These are phyloP conservation scores for Bidens hawaiensis DNA, from an alignment of 140 eudicot genomes.

Conservation along the genomic window DNA sequence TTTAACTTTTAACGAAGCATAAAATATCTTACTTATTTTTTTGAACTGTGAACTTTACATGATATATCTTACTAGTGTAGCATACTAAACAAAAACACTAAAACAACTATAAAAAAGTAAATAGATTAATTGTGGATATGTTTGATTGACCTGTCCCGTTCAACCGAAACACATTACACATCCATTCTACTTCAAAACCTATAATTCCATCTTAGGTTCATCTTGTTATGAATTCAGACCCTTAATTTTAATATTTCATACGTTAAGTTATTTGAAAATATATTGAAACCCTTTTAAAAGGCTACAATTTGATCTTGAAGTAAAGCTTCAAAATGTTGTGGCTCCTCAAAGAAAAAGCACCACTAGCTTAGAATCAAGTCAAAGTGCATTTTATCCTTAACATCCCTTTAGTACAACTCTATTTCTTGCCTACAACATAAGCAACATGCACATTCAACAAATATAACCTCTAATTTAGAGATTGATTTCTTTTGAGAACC, in stretches of 20 bases:
- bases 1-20: too few species aligned
- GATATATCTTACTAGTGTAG: too few species aligned
- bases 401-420: constrained; percentile 4
- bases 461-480: background rate
- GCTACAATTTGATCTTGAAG: background rate
- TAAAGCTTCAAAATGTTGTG: background rate
- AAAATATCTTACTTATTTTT: too few species aligned
- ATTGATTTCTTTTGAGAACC: too few species aligned
- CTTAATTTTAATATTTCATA: too few species aligned
- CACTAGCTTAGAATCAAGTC: constrained; percentile 11
- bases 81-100: too few species aligned
- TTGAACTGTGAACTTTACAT: too few species aligned
- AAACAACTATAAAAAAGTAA: too few species aligned
- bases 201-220: background rate
- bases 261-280: too few species aligned
- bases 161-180: background rate
- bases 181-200: background rate
- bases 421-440: constrained; percentile 6
- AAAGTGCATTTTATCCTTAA: constrained; percentile 3
- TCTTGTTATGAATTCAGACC: too few species aligned
- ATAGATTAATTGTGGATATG: too few species aligned
- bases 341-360: background rate
- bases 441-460: background rate
- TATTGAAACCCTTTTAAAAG: too few species aligned
- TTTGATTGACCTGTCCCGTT: background rate